Percentiles rank a stretch among this genome's conserved stretches.
Evolutionary conservation across 352 stramenopile genomes (phyloP).

Genomic region (Poterioochromonas sp.): DNA sequence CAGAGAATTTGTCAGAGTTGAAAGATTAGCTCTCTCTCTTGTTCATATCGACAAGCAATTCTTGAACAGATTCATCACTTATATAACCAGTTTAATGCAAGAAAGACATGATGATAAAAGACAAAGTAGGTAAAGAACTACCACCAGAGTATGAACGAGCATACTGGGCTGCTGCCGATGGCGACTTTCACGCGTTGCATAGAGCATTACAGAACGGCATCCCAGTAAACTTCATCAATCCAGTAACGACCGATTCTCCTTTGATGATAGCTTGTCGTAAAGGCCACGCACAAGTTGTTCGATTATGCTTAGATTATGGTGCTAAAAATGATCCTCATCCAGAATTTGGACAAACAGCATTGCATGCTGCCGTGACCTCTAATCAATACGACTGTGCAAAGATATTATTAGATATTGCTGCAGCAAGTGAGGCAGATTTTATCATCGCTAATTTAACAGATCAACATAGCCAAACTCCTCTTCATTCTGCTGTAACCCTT

Average conservation of each 20-base stretch:
- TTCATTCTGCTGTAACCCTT: conserved; percentile 41
- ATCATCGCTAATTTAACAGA: conserved; percentile 49
- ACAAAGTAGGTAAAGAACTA: too few relatives aligned
- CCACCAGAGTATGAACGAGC: too few relatives aligned
- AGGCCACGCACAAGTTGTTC: conserved; percentile 38
- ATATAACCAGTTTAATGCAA: too few relatives aligned
- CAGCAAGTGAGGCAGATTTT: conserved; percentile 40
- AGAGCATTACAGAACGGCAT: neutral
- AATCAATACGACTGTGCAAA: conserved; percentile 39
- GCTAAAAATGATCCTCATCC: conserved; percentile 51
- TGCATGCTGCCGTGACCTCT: conserved; percentile 45
- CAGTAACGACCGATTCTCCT: conserved; percentile 44
- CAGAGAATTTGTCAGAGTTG: too few relatives aligned
- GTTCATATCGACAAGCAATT: too few relatives aligned
- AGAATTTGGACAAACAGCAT: conserved; percentile 49
- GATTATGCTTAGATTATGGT: conserved; percentile 45
- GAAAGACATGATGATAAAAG: too few relatives aligned
- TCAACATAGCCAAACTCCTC: conserved; percentile 40
- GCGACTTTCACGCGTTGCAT: neutral
- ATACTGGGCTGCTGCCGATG: neutral
- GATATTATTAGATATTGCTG: conserved; percentile 46
- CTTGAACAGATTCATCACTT: too few relatives aligned
- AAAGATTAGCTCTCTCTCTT: too few relatives aligned
- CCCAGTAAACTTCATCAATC: conserved; percentile 27
- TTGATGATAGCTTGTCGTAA: conserved; percentile 46